Conservation (phyloP, 495 filamentous ascomycete genomes). For the Hypoxylon trugodes region DNA sequence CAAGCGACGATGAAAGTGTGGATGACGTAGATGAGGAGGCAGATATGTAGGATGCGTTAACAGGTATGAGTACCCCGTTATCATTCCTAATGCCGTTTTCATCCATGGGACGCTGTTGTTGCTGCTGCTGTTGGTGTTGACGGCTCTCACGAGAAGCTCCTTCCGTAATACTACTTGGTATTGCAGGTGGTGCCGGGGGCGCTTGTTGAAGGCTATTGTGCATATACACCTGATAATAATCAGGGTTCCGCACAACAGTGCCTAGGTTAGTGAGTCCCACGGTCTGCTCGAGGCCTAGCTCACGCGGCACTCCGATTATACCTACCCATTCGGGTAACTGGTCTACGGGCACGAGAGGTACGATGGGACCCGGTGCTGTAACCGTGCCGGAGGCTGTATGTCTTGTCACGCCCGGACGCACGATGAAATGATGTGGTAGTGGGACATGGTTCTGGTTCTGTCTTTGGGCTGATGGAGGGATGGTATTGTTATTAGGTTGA, state of each 20-base stretch:
- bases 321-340: constrained; percentile 54
- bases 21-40: constrained; percentile 4
- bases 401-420: constrained; percentile 40
- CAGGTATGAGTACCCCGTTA: background rate
- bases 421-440: constrained; percentile 48
- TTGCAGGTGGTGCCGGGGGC: background rate
- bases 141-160: background rate
- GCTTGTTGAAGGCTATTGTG: background rate
- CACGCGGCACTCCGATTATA: constrained; percentile 49
- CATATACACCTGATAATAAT: constrained; percentile 46
- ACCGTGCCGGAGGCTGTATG: constrained; percentile 25
- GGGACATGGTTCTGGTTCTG: constrained; percentile 8
- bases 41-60: background rate
- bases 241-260: constrained; percentile 34
- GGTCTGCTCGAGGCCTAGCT: constrained; percentile 48
- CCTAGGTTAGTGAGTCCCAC: constrained; percentile 52
- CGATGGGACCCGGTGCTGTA: constrained; percentile 43
- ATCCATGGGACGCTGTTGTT: too few relatives aligned
- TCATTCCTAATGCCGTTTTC: background rate
- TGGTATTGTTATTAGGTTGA: background rate
- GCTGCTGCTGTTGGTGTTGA: background rate
- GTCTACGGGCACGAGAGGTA: constrained; percentile 56
- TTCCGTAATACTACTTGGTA: background rate
- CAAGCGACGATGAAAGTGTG: background rate
- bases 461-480: background rate